phyloP scores from a whole-genome alignment of 192 early-diverging fungal species.

The Pilobolus umbonatus region DNA sequence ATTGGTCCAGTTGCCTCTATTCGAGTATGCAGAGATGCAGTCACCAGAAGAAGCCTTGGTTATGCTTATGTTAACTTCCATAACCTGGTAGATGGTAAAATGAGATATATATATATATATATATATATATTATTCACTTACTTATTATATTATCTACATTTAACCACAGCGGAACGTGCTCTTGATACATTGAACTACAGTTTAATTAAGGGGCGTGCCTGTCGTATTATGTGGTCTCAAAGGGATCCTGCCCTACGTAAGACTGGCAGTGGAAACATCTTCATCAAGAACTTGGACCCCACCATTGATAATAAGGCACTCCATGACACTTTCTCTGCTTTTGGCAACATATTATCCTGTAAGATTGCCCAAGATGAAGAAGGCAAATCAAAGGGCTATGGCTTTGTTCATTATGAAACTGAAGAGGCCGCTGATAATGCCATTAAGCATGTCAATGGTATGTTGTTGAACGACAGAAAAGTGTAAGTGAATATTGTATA shows the following conservation, averaged over 20 bases:
- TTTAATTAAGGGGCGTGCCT: conserved; percentile 87
- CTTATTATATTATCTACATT: conserved; percentile 7
- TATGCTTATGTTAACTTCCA: conserved; percentile 99
- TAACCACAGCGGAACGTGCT: conserved; percentile 72
- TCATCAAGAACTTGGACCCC: conserved; percentile 99
- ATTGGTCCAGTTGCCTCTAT: conserved; percentile 94
- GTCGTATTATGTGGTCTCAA: conserved; percentile 99
- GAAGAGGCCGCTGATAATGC: conserved; percentile 88
- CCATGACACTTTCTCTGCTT: conserved; percentile 97
- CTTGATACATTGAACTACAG: conserved; percentile 95
- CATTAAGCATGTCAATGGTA: conserved; percentile 98
- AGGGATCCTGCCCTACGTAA: conserved; percentile 94
- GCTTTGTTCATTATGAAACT: conserved; percentile 98
- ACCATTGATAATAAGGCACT: conserved; percentile 99
- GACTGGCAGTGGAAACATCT: conserved; percentile 92
- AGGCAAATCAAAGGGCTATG: conserved; percentile 86
- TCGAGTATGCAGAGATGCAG: conserved; percentile 96
- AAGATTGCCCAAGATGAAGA: conserved; percentile 89
- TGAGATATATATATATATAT: not conserved
- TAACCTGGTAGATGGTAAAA: conserved; percentile 76
- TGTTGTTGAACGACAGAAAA: conserved; percentile 98
- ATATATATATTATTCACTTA: not conserved
- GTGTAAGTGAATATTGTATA: conserved; percentile 51
- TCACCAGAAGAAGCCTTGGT: conserved; percentile 92
- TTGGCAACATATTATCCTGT: conserved; percentile 95